These are phyloP conservation scores for Aspergillus sclerotioniger DNA, from an alignment of 495 filamentous ascomycete species.

Conservation along the genomic window DNA sequence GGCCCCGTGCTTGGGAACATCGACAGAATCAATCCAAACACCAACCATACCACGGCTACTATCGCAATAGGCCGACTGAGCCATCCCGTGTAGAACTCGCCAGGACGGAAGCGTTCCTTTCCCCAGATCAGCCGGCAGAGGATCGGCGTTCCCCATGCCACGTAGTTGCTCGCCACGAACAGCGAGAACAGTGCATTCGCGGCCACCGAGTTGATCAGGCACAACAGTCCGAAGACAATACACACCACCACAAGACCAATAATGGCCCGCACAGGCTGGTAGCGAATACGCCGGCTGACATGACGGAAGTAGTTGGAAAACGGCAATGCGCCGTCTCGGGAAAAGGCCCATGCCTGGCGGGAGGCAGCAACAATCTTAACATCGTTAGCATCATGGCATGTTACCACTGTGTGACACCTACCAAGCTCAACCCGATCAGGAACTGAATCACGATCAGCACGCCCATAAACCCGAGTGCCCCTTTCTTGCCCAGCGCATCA, in stretches of 20 bases:
- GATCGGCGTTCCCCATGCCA: constrained; percentile 60
- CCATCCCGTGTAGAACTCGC: constrained; percentile 54
- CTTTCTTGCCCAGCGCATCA: constrained; percentile 44
- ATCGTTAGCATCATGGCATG: not conserved
- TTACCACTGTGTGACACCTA: constrained; percentile 22
- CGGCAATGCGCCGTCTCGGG: constrained; percentile 55
- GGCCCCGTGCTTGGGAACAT: constrained; percentile 58
- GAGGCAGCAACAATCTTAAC: constrained; percentile 47
- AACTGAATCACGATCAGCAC: constrained; percentile 44
- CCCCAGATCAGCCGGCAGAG: constrained; percentile 60
- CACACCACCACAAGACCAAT: constrained; percentile 53
- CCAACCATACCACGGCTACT: constrained; percentile 49
- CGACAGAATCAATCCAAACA: constrained; percentile 51
- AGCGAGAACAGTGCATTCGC: constrained; percentile 60
- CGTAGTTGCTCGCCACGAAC: constrained; percentile 55
- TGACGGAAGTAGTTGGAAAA: constrained; percentile 57
- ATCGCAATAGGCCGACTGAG: constrained; percentile 50
- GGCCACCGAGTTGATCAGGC: constrained; percentile 53
- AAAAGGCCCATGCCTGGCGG: constrained; percentile 57
- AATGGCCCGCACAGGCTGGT: constrained; percentile 55
- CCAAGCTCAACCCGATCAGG: constrained; percentile 46
- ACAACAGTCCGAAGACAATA: constrained; percentile 53
- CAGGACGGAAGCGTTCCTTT: constrained; percentile 53
- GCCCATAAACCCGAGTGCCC: constrained; percentile 46
- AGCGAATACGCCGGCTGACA: constrained; percentile 49